Conservation (phyloP, 495 filamentous ascomycete genomes). For the Apodospora peruviana region DNA sequence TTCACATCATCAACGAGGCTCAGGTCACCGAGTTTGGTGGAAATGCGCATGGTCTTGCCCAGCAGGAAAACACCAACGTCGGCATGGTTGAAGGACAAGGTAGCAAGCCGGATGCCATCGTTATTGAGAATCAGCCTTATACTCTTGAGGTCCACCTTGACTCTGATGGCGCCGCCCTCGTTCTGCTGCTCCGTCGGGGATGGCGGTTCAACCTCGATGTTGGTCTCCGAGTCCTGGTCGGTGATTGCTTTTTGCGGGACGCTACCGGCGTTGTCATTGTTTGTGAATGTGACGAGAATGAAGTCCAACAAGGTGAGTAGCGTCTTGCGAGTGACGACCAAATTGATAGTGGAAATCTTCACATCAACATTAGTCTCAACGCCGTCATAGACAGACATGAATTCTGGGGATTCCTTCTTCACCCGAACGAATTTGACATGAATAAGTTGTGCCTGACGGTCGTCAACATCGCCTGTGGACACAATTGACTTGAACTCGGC, state of each 20-base stretch:
- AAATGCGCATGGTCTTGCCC: constrained; percentile 77
- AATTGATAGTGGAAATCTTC: constrained; percentile 88
- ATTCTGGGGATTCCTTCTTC: constrained; percentile 86
- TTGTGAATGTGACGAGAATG: constrained; percentile 88
- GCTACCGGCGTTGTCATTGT: constrained; percentile 40
- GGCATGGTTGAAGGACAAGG: constrained; percentile 83
- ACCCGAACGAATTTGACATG: constrained; percentile 83
- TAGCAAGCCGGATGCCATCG: constrained; percentile 90
- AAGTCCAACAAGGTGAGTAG: constrained; percentile 94
- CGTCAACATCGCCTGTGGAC: constrained; percentile 75
- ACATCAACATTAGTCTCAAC: constrained; percentile 91
- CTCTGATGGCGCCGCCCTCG: constrained; percentile 46
- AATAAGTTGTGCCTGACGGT: constrained; percentile 63
- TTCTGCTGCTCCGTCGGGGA: constrained; percentile 23
- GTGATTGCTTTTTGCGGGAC: constrained; percentile 30
- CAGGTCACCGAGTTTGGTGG: constrained; percentile 79
- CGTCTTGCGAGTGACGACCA: constrained; percentile 89
- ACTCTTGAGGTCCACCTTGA: constrained; percentile 89
- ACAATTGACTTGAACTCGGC: constrained; percentile 96
- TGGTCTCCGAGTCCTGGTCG: constrained; percentile 30
- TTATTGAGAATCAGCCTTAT: constrained; percentile 96
- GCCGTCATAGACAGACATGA: constrained; percentile 83
- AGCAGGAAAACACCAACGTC: constrained; percentile 86
- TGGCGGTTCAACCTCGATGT: constrained; percentile 28
- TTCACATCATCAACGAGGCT: constrained; percentile 92